Evolutionary conservation across 331 rosid genomes (phyloP), one percentile per base, ranked within the genome.

Genomic region (Phaseolus coccineus): DNA sequence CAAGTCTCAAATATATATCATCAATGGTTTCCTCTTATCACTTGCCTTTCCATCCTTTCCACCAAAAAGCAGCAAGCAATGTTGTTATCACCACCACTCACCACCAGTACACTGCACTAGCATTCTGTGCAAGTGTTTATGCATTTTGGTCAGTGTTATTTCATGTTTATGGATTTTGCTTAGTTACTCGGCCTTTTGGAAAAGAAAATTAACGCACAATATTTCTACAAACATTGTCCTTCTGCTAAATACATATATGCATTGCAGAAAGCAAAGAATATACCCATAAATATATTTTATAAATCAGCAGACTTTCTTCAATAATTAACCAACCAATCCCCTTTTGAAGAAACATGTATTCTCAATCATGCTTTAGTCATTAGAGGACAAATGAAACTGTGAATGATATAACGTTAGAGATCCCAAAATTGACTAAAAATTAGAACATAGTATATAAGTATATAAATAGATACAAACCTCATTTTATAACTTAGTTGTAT

Each of bases 81-180:
- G 31, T 30, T 70, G 39, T 16, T 56, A 22, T 73, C 2, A 58
- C 48, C 71, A 62, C 44, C 22, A 19, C 22, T 19, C 22, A 19
- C 44, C 19, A 75, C 47, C 69, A 57, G 30, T 56, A 44, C 9
- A 44, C 19, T 30, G 58, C 63, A 67, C 1, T 31, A 35, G 8
- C 70, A 69, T 69, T 69, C 69, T 30, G 31, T 19, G 51, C 15
- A 35, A 42, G n/a, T 19, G 22, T 19, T 19, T 19, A 19, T 19
- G 22, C 22, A 19, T 19, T 19, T 19, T 19, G 22, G 22, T 19
- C 22, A 19, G 22, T 19, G 22, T 19, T 19, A 19, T 19, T 19
- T 19, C 22, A 19, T 56, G 37, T 35, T 39, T 37, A 77, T 66
- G 81, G 46, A 76, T 35, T 13, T 64, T 64, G 24, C 55, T 35